A percentile compares a stretch with the other conserved stretches of the same genome.
Evolutionary conservation across 139 green algal species (phyloP).

Genomic region (Chlorella sorokiniana): DNA sequence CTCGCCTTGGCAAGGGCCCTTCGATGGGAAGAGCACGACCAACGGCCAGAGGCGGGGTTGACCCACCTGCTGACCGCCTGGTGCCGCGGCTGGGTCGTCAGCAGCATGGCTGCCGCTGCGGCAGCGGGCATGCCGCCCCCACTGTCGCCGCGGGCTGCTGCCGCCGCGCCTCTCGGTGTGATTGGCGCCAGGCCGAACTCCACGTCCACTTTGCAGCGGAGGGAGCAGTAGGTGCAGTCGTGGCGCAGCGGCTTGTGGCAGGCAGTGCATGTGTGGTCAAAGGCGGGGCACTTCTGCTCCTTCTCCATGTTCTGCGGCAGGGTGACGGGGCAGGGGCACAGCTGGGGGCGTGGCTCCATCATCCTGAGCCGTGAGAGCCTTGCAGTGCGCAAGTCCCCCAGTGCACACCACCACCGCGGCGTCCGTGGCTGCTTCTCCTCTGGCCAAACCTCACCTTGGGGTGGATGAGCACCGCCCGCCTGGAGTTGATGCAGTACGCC

Average conservation of each 20-base stretch:
- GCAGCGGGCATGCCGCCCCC: not conserved
- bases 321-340: not conserved
- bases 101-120: not conserved
- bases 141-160: not conserved
- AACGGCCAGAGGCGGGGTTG: not conserved
- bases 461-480: slow-evolving; percentile 39
- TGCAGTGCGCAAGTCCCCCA: not conserved
- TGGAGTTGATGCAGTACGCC: slow-evolving; percentile 51
- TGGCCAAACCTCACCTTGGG: slow-evolving; percentile 17
- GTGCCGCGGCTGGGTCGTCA: not conserved
- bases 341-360: not conserved
- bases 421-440: too few species aligned
- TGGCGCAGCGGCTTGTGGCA: slow-evolving; percentile 38
- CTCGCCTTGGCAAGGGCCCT: too few species aligned
- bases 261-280: slow-evolving; percentile 31
- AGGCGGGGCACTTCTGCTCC: slow-evolving; percentile 34
- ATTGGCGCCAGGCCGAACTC: slow-evolving; percentile 24
- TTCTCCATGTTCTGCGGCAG: slow-evolving; percentile 25
- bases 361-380: too few species aligned
- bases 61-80: slow-evolving; percentile 6
- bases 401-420: too few species aligned
- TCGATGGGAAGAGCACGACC: not conserved
- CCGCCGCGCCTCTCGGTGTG: slow-evolving; percentile 5
- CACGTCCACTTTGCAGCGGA: slow-evolving; percentile 45
- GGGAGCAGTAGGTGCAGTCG: slow-evolving; percentile 47